Evolutionary conservation across 768 basidiomycete species (phyloP), one percentile per base, ranked within the genome.

Genomic region (Terana coerulea): DNA sequence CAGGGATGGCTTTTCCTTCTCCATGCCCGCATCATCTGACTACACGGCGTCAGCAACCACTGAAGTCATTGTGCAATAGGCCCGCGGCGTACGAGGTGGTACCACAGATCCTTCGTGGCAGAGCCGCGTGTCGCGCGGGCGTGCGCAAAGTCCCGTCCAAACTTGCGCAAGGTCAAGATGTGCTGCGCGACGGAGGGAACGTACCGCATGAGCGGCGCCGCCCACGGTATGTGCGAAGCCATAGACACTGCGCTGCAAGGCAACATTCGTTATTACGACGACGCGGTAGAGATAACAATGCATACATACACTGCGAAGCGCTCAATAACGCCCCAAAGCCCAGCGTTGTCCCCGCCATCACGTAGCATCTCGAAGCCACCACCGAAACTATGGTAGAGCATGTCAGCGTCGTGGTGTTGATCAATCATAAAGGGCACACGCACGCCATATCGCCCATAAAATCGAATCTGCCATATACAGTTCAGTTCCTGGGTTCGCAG

Each of bases 391-490:
- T 33, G 3, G 26, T 25, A 15, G 2, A 26, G 15, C 24, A 33
- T 24, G 9, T 4, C 14, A 36, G 24, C 4, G 7, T 35, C 14
- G 26, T 12, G 49, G 7, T 26, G 26, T 39, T 9, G 24, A 21
- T 4, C 1, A 46, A 15, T 34, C 17, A 46, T 33, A 21, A 8
- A 31, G 29, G 47, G 19, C 14, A 64, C 60, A 15, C 49, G 69
- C 8, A 29, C 45, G 68, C 71, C 51, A 75, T 66, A 44, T 74
- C 72, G 14, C 66, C 68, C 72, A 75, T 73, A 47, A 74, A 64
- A 51, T 76, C 74, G 47, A 68, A 74, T 30, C 73, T 75, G 40
- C n/a, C n/a, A n/a, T n/a, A n/a, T n/a, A n/a, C n/a, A n/a, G n/a
- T n/a, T n/a, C n/a, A n/a, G n/a, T n/a, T n/a, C n/a, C n/a, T n/a